These are phyloP conservation scores for Saccharum officinarum DNA, from an alignment of 176 grass and related monocot genomes.

Conservation along the genomic window DNA sequence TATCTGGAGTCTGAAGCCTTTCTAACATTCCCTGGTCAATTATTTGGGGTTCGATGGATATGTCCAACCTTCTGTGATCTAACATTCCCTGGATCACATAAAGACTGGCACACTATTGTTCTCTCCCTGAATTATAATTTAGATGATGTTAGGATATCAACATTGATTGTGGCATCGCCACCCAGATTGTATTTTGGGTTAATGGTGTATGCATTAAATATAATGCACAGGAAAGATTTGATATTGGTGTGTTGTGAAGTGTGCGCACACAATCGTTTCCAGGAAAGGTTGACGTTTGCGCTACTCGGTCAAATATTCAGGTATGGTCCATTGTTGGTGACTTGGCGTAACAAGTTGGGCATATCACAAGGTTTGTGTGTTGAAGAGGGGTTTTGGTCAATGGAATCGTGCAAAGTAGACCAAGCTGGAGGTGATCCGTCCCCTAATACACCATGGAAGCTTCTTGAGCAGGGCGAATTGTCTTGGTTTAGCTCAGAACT, in stretches of 20 bases:
- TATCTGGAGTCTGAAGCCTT: not conserved
- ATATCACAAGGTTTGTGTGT: not conserved
- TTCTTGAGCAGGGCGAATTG: not conserved
- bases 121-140: not conserved
- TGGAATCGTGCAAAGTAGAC: not conserved
- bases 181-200: not conserved
- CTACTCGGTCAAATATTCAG: not conserved
- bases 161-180: not conserved
- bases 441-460: not conserved
- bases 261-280: not conserved
- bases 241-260: not conserved
- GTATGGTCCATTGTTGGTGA: too few relatives aligned
- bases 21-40: not conserved
- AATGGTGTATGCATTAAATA: too few relatives aligned
- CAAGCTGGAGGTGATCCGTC: too few relatives aligned
- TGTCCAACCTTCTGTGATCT: not conserved
- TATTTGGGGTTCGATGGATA: not conserved
- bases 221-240: not conserved
- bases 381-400: not conserved
- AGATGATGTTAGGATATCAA: not conserved
- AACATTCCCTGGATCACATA: not conserved
- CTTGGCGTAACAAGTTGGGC: too few relatives aligned
- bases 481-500: not conserved
- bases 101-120: not conserved
- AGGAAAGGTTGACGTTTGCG: not conserved